A percentile compares a stretch with the other conserved stretches of the same genome.
Evolutionary conservation across 2,329 filamentous ascomycete genomes (phyloP).

Genomic region (Hymenoscyphus infarciens): DNA sequence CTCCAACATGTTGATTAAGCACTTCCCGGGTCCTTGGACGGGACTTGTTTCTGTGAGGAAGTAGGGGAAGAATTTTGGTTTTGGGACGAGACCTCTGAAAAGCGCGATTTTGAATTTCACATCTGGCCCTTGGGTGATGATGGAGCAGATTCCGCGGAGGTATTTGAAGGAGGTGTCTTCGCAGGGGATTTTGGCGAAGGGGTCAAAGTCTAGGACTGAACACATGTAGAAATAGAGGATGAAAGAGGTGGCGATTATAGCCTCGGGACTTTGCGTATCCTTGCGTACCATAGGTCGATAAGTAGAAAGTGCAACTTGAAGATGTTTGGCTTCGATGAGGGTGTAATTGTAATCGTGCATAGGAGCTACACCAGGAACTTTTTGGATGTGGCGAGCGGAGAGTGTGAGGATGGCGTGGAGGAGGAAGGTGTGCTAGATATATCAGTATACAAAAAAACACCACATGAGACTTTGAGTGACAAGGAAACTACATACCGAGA

Average conservation of each 20-base stretch:
- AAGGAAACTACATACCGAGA: constrained; percentile 13
- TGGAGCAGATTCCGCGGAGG: constrained; percentile 18
- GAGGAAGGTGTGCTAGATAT: constrained; percentile 18
- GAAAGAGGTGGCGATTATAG: constrained; percentile 22
- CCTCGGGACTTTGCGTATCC: constrained; percentile 17
- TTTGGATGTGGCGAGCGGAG: constrained; percentile 17
- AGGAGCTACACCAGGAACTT: constrained; percentile 6
- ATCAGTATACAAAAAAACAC: not conserved
- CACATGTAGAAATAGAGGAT: constrained; percentile 21
- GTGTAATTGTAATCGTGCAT: constrained; percentile 10
- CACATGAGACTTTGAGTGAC: too few species aligned
- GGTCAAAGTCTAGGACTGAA: constrained; percentile 16
- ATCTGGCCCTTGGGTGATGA: constrained; percentile 13
- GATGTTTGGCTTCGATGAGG: constrained; percentile 16
- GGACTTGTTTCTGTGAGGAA: constrained; percentile 14
- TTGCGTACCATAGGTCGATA: constrained; percentile 17
- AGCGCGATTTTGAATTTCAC: constrained; percentile 8
- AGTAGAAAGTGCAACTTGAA: constrained; percentile 18
- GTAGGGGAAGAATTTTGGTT: constrained; percentile 8
- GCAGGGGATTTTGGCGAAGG: constrained; percentile 11
- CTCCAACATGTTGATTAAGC: constrained; percentile 13
- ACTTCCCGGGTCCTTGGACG: constrained; percentile 16
- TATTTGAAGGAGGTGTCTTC: constrained; percentile 23
- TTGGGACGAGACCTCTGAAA: constrained; percentile 12
- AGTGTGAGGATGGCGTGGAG: constrained; percentile 21